phyloP scores from a whole-genome alignment of 2,329 filamentous ascomycete genomes.

The Daldinia sp. region DNA sequence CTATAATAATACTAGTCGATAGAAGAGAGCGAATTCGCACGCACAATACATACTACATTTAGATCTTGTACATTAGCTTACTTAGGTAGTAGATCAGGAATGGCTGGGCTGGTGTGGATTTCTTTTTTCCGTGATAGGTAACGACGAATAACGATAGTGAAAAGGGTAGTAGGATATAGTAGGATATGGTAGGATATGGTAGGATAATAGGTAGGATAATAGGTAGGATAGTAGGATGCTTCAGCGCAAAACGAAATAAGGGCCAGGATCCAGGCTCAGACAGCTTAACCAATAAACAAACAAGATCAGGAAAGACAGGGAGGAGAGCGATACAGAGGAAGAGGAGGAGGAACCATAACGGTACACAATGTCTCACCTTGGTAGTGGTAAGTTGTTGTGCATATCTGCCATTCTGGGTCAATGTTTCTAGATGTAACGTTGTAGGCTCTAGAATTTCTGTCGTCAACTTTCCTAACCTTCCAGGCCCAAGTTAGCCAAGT shows the following conservation, averaged over 20 bases:
- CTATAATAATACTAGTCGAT: slow-evolving; percentile 14
- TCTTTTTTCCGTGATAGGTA: neutral
- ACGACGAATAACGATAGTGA: neutral
- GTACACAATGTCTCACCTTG: slow-evolving; percentile 38
- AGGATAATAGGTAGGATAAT: no score
- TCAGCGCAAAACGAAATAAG: slow-evolving; percentile 13
- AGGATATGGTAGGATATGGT: no score
- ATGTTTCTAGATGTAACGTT: slow-evolving; percentile 36
- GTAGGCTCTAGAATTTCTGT: slow-evolving; percentile 36
- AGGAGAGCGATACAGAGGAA: slow-evolving; percentile 15
- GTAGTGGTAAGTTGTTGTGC: neutral
- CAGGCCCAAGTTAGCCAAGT: slow-evolving; percentile 36
- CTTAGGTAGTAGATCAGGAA: neutral
- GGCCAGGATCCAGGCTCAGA: slow-evolving; percentile 4
- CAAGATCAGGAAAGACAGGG: slow-evolving; percentile 11
- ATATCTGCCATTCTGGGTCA: slow-evolving; percentile 21
- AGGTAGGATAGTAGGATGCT: slow-evolving; percentile 8
- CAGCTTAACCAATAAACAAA: slow-evolving; percentile 17
- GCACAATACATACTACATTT: neutral
- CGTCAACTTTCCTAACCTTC: slow-evolving; percentile 43
- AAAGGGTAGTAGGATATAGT: neutral
- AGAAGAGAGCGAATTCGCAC: neutral
- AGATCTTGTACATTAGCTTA: neutral
- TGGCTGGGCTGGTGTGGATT: neutral
- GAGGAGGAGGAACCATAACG: slow-evolving; percentile 16